phyloP scores from a whole-genome alignment of 768 basidiomycete species.

The Boletus tylopilopsis region DNA sequence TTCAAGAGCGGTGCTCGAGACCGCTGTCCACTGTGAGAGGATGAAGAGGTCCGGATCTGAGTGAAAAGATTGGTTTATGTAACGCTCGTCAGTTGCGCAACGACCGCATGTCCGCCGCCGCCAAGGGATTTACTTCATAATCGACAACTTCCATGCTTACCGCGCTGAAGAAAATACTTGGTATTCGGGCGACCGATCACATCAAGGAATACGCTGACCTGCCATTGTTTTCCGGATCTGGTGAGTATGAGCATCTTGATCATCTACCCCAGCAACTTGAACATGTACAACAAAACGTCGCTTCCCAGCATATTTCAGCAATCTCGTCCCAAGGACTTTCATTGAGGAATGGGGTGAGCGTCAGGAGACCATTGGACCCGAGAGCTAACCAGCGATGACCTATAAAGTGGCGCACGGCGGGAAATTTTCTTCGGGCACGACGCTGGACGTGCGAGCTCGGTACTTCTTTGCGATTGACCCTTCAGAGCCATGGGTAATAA shows the following conservation, averaged over 20 bases:
- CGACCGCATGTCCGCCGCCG: too few species aligned
- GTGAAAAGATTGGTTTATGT: too few species aligned
- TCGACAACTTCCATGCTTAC: conserved; percentile 15
- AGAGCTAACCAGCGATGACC: not conserved
- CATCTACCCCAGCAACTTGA: not conserved
- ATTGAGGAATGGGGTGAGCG: conserved; percentile 25
- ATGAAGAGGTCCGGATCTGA: too few species aligned
- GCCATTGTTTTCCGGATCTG: conserved; percentile 22
- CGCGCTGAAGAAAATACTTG: conserved; percentile 7
- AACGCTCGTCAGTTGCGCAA: too few species aligned
- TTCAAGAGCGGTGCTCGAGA: too few species aligned
- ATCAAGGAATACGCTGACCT: not conserved
- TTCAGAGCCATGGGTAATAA: conserved; percentile 26
- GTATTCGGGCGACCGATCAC: not conserved
- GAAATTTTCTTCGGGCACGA: conserved; percentile 10
- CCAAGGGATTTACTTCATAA: too few species aligned
- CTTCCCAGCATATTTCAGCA: conserved; percentile 28
- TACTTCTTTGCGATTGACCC: conserved; percentile 31
- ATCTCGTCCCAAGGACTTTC: conserved; percentile 18
- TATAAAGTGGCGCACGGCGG: conserved; percentile 25
- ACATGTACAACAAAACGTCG: not conserved
- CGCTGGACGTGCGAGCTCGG: conserved; percentile 11
- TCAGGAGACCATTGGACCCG: not conserved
- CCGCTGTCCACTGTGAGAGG: too few species aligned
- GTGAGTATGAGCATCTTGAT: conserved; percentile 6